Base-by-base conservation (phyloP, 2,329 filamentous ascomycete genomes). In the Fonsecaea erecta region DNA sequence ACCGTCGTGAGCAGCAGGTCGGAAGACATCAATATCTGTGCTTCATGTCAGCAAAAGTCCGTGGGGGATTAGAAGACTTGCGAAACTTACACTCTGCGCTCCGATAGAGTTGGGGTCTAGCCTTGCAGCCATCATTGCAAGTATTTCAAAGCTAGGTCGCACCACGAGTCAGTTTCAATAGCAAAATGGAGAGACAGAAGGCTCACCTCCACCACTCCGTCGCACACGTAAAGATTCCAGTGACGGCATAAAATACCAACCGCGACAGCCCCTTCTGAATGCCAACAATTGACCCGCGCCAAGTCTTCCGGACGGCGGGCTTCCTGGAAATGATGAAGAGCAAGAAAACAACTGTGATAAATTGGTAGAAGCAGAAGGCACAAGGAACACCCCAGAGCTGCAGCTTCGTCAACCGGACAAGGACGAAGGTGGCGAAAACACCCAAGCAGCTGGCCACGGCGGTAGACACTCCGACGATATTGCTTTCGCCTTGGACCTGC, bases 181-280 rank as follows among this genome's bases (percentile, higher is more conserved):
- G 28, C 16, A 14, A 34, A 35, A 21, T 9, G 32, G 26, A 32
- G 11, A 32, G 4, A 18, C 18, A 8, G 18, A 37, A 35, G 8
- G 26, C 63, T 66, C 48, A 66, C 63, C 63, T 62, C 65, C 65
- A 68, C 62, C 62, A 68, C n/a, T 68, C 65, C 5, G 65, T 65
- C 3, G 65, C 65, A 53, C 63, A 61, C 2, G 65, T 68, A 28
- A 68, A 40, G n/a, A 68, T 68, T 4, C 65, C 65, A 12, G 63
- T 68, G 57, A 53, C 32, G n/a, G 65, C 65, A 16, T 65, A 65
- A 34, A 54, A 62, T 5, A 54, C 8, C 40, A 67, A 62, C 9
- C 51, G 43, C 11, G 48, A 32, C 6, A 63, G 30, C 16, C 40
- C 62, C 14, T 37, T 51, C 28, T 30, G 35, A 4, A 51, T 58